phyloP scores from a whole-genome alignment of 768 basidiomycete species.

The Pulveroboletus sp. region DNA sequence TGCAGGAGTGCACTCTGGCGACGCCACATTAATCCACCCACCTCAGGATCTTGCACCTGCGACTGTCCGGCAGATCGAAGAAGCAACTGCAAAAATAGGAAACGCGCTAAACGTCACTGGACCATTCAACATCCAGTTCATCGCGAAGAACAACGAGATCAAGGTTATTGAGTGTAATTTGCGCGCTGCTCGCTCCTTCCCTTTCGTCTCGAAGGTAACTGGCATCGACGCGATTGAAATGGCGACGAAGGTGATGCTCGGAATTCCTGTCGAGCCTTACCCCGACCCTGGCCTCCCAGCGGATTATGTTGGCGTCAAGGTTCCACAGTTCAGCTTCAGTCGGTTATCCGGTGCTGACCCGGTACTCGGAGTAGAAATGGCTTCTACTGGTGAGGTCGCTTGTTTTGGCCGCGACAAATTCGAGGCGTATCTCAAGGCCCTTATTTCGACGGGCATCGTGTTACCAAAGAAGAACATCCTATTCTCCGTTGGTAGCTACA shows the following conservation, averaged over 20 bases:
- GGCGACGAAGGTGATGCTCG: conserved; percentile 98
- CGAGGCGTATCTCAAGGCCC: conserved; percentile 95
- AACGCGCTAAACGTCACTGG: conserved; percentile 97
- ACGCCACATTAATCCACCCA: conserved; percentile 96
- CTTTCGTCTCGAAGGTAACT: conserved; percentile 98
- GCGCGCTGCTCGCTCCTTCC: conserved; percentile 95
- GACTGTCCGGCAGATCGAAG: conserved; percentile 93
- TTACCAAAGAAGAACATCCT: conserved; percentile 97
- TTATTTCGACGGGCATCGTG: conserved; percentile 93
- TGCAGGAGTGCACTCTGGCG: conserved; percentile 97
- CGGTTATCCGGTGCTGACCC: conserved; percentile 96
- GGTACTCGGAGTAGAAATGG: conserved; percentile 98
- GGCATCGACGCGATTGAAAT: conserved; percentile 97
- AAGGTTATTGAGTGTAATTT: conserved; percentile 99
- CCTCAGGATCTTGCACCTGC: conserved; percentile 97
- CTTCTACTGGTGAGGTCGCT: conserved; percentile 97
- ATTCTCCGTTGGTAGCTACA: conserved; percentile 93
- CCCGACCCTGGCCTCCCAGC: conserved; percentile 81
- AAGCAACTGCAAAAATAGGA: conserved; percentile 96
- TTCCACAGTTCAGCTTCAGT: conserved; percentile 99
- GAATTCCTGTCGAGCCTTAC: conserved; percentile 82
- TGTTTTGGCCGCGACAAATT: conserved; percentile 98
- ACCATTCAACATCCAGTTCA: conserved; percentile 99
- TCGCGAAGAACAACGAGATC: conserved; percentile 99
- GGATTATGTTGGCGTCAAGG: conserved; percentile 98